Evolutionary conservation across 106 monocot genomes (phyloP).

Genomic region (Apostasia shenzhenica): DNA sequence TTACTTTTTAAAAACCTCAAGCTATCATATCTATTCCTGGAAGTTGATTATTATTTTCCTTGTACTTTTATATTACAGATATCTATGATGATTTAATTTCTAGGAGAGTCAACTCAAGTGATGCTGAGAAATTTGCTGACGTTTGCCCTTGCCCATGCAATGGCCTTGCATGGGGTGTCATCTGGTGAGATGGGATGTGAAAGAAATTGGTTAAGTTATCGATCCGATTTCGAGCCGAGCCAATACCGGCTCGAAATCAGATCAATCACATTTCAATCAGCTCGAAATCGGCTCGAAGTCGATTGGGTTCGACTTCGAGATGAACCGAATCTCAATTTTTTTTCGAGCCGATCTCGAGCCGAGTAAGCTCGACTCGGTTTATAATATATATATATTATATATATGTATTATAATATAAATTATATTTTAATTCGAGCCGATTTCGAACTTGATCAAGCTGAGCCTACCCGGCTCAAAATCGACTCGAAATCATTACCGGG

Average conservation of each 20-base stretch:
- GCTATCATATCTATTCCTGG: not conserved
- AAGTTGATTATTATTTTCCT: not conserved
- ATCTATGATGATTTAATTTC: constrained; percentile 83
- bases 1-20: not conserved
- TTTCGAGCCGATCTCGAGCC: no score
- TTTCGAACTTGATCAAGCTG: no score
- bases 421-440: no score
- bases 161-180: constrained; percentile 60
- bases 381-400: no score
- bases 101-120: constrained; percentile 64
- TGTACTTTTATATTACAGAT: constrained; percentile 24
- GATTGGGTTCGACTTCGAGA: no score
- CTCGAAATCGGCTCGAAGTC: not conserved
- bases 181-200: constrained; percentile 36
- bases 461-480: no score
- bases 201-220: not conserved
- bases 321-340: no score
- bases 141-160: constrained; percentile 67
- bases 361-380: no score
- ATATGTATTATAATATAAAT: no score
- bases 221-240: no score
- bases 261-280: not conserved
- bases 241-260: no score
- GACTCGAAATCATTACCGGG: no score
- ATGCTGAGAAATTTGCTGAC: constrained; percentile 78